Evolutionary conservation across 768 basidiomycete genomes (phyloP), one percentile per base, ranked within the genome.

Genomic region (Dioszegia hungarica): DNA sequence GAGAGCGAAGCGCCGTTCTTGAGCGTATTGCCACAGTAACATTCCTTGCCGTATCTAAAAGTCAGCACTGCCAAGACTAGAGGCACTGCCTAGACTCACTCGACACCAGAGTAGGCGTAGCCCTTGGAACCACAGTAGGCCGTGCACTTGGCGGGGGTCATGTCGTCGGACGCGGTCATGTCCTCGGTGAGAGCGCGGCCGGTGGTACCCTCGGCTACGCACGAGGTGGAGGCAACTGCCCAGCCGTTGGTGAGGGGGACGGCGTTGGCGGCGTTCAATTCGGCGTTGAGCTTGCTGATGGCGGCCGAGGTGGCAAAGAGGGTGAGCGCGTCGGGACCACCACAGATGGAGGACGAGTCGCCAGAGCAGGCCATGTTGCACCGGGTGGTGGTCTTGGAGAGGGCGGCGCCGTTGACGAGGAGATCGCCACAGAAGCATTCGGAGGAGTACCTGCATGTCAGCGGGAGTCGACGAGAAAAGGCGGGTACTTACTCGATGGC

Each of bases 21-120:
- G 22, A 75, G 54, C 9, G 53, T 37, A 47, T 61, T 60, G 22
- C 69, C 73, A 44, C 69, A 72, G 61, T 66, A 75, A 48, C 73
- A 73, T 53, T 73, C 59, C 22, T 56, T 27, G 34, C 55, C 48
- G 56, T 68, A 75, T 48, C 49, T 51, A 20, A 39, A 38, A 2
- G 36, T 51, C 49, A 51, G 49, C 49, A 1, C 37, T n/a, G 28
- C 36, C 15, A 15, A 2, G 15, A 34, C 2, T 22, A 19, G 14
- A 38, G 12, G 27, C 14, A 22, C 9, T 4, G 31, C 20, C 3
- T 38, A 2, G 11, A 51, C 49, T 51, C 36, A 51, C 49, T 71
- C 69, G 6, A 65, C 40, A 41, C 64, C 69, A 12, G 62, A 56
- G 56, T 57, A 70, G 14, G 37, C 55, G 61, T 55, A 70, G 3